Conservation (phyloP, 805 yeast species). For the Starmerella powellii region DNA sequence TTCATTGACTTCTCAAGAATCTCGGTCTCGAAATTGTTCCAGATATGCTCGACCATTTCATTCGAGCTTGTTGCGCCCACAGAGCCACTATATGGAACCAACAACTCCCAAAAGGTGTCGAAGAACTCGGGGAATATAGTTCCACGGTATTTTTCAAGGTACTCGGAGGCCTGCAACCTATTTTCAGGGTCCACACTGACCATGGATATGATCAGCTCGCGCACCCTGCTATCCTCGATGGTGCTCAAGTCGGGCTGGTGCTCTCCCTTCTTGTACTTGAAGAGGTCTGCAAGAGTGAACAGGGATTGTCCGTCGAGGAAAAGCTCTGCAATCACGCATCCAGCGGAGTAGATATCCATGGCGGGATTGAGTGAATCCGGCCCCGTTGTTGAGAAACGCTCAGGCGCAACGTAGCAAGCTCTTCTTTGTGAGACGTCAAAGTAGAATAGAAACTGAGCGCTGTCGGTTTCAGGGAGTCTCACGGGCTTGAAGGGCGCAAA, state of each 20-base stretch:
- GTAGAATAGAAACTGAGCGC: slow-evolving; percentile 80
- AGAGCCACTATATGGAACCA: slow-evolving; percentile 19
- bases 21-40: slow-evolving; percentile 13
- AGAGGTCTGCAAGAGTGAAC: slow-evolving; percentile 76
- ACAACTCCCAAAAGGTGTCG: slow-evolving; percentile 36
- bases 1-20: slow-evolving; percentile 9
- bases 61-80: slow-evolving; percentile 35
- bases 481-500: slow-evolving; percentile 80
- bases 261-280: slow-evolving; percentile 63
- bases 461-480: slow-evolving; percentile 80
- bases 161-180: slow-evolving; percentile 44
- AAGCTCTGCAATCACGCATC: slow-evolving; percentile 80
- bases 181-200: slow-evolving; percentile 49
- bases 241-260: slow-evolving; percentile 50
- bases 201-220: slow-evolving; percentile 50
- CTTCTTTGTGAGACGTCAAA: slow-evolving; percentile 84
- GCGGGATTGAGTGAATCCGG: slow-evolving; percentile 36
- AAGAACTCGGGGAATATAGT: slow-evolving; percentile 55
- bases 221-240: slow-evolving; percentile 43
- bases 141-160: slow-evolving; percentile 41
- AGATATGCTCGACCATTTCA: slow-evolving; percentile 44
- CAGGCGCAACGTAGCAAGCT: slow-evolving; percentile 89
- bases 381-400: slow-evolving; percentile 45
- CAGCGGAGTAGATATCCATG: slow-evolving; percentile 56
- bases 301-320: slow-evolving; percentile 77